Evolutionary conservation across 2,329 filamentous ascomycete species (phyloP).

Genomic region (Phyllosticta citrichinensis): DNA sequence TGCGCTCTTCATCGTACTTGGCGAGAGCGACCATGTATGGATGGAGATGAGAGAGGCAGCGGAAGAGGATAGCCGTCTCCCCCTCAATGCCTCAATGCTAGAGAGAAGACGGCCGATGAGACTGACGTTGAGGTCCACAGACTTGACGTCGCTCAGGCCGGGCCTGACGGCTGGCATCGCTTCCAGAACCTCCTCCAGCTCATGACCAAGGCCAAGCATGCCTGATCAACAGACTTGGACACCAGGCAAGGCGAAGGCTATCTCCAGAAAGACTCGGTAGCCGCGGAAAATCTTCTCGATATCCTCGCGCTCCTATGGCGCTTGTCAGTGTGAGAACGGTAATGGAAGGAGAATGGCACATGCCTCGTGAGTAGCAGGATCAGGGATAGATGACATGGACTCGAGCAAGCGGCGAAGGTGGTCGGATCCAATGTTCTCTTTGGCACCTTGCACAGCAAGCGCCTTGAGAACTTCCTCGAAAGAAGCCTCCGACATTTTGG

Average conservation of each 20-base stretch:
- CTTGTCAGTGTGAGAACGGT: neutral
- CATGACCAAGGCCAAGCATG: no score
- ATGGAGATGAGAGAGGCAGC: neutral
- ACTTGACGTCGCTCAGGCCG: no score
- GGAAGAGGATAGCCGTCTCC: neutral
- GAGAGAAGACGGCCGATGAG: neutral
- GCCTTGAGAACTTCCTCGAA: neutral
- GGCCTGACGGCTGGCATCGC: no score
- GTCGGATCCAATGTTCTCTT: neutral
- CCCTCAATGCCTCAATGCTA: neutral
- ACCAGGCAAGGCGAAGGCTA: no score
- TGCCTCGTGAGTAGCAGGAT: neutral
- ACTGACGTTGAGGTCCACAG: neutral
- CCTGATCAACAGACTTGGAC: no score
- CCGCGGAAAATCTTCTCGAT: no score
- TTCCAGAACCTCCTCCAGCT: no score
- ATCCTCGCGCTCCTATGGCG: neutral
- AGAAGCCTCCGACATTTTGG: no score
- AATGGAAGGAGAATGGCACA: neutral
- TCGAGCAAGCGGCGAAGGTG: neutral
- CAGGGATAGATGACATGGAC: neutral
- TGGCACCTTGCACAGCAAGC: neutral
- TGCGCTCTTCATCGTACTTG: neutral
- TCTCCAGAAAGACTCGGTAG: no score
- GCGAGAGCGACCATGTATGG: neutral